Evolutionary conservation across 1,284 basidiomycete species (phyloP).

Genomic region (Peniophora sp.): DNA sequence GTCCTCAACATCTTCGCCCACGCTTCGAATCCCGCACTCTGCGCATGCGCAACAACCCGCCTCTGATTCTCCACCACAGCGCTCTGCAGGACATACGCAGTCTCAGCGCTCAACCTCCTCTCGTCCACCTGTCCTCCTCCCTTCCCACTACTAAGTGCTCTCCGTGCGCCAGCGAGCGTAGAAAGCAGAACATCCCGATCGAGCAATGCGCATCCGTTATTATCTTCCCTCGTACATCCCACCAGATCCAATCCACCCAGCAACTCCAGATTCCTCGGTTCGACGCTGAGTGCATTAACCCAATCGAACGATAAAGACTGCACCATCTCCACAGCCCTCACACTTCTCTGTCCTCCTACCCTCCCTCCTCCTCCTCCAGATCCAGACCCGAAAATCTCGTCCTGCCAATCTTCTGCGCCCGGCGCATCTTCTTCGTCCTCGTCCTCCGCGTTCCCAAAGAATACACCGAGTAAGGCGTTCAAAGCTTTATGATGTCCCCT

Average conservation of each 20-base stretch:
- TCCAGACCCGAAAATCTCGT: slow-evolving; percentile 30
- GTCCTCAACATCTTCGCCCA: slow-evolving; percentile 84
- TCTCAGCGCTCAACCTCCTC: slow-evolving; percentile 68
- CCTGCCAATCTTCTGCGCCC: slow-evolving; percentile 34
- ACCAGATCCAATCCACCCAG: slow-evolving; percentile 67
- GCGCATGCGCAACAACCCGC: slow-evolving; percentile 69
- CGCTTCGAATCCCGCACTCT: slow-evolving; percentile 65
- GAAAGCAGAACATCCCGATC: slow-evolving; percentile 67
- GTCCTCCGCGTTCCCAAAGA: slow-evolving; percentile 55
- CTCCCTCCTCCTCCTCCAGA: slow-evolving; percentile 46
- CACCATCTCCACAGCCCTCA: slow-evolving; percentile 82
- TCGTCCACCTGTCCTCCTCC: slow-evolving; percentile 56
- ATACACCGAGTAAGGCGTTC: slow-evolving; percentile 61
- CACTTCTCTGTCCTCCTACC: slow-evolving; percentile 72
- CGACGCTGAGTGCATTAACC: slow-evolving; percentile 65
- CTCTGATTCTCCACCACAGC: slow-evolving; percentile 85
- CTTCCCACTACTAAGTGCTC: slow-evolving; percentile 60
- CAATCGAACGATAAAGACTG: slow-evolving; percentile 85
- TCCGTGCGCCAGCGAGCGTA: slow-evolving; percentile 53
- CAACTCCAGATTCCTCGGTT: slow-evolving; percentile 58
- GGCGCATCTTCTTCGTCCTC: slow-evolving; percentile 22
- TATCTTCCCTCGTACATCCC: slow-evolving; percentile 65
- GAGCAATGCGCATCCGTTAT: slow-evolving; percentile 75
- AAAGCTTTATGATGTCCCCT: slow-evolving; percentile 69
- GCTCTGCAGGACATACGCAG: slow-evolving; percentile 70